A percentile compares a stretch with the other conserved stretches of the same genome.
phyloP scores from a whole-genome alignment of 1,284 basidiomycete species.

The Sporisorium graminicola region DNA sequence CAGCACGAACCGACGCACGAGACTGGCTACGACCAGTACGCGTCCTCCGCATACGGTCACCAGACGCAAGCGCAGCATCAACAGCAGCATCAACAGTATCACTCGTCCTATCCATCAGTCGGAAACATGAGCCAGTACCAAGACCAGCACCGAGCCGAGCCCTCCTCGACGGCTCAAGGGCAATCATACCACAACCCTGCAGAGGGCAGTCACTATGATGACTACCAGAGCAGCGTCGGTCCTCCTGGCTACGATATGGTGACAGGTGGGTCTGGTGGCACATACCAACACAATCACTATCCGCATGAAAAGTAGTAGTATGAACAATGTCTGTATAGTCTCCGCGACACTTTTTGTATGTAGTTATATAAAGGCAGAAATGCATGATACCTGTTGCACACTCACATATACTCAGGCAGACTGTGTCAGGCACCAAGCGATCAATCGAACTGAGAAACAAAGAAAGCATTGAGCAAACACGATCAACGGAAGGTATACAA shows the following conservation, averaged over 20 bases:
- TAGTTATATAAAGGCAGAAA: not conserved
- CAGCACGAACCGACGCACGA: constrained; percentile 21
- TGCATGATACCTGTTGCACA: not conserved
- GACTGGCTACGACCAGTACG: constrained; percentile 38
- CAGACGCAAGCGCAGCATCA: constrained; percentile 4
- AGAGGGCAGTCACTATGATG: constrained; percentile 29
- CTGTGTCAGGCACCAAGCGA: not conserved
- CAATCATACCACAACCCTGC: constrained; percentile 5
- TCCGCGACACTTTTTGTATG: constrained; percentile 1
- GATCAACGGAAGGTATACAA: not conserved
- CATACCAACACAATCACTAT: constrained; percentile 38
- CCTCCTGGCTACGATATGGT: constrained; percentile 45
- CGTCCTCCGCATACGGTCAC: constrained; percentile 41
- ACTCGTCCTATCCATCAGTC: constrained; percentile 15
- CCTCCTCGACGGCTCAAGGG: constrained; percentile 11
- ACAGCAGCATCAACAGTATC: constrained; percentile 30
- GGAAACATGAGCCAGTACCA: constrained; percentile 14
- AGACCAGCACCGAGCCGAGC: constrained; percentile 2
- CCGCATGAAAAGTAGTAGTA: constrained; percentile 28
- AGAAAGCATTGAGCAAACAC: not conserved
- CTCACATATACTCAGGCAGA: not conserved
- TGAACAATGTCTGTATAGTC: not conserved
- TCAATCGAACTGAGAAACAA: not conserved
- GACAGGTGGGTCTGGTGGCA: constrained; percentile 4
- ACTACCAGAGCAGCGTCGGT: constrained; percentile 32